Percentiles rank a stretch among this genome's conserved stretches.
Conservation (phyloP, 2,329 filamentous ascomycete genomes). For the Curvularia verruculosa region DNA sequence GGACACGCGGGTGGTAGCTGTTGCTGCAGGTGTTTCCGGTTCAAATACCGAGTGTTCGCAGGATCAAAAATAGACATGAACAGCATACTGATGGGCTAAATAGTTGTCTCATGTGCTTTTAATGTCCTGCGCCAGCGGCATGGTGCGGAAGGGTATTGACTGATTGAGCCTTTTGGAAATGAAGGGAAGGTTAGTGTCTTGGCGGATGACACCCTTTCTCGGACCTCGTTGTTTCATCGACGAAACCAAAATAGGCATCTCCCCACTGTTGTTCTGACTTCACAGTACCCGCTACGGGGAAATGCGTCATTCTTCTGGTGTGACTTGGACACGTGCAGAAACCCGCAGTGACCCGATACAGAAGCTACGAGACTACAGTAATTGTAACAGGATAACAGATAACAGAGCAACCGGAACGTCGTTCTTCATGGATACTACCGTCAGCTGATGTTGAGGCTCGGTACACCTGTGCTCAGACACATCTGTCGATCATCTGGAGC, state of each 20-base stretch:
- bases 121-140: background rate
- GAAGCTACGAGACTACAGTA: background rate
- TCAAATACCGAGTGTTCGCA: background rate
- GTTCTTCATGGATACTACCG: background rate
- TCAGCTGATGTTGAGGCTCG: background rate
- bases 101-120: background rate
- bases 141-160: background rate
- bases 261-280: background rate
- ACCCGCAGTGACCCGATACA: background rate
- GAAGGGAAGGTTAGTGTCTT: slow-evolving; percentile 13
- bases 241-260: slow-evolving; percentile 2
- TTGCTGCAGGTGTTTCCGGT: background rate
- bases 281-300: no score
- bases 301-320: background rate
- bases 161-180: slow-evolving; percentile 2
- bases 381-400: background rate
- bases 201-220: slow-evolving; percentile 5
- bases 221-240: slow-evolving; percentile 11
- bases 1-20: background rate
- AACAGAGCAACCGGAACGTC: background rate
- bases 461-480: slow-evolving; percentile 6
- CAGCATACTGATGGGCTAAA: no score
- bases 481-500: slow-evolving; percentile 10
- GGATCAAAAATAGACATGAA: background rate
- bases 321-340: background rate